phyloP scores from a whole-genome alignment of 2,329 filamentous ascomycete genomes.

The Coccinonectria pachysandricola region DNA sequence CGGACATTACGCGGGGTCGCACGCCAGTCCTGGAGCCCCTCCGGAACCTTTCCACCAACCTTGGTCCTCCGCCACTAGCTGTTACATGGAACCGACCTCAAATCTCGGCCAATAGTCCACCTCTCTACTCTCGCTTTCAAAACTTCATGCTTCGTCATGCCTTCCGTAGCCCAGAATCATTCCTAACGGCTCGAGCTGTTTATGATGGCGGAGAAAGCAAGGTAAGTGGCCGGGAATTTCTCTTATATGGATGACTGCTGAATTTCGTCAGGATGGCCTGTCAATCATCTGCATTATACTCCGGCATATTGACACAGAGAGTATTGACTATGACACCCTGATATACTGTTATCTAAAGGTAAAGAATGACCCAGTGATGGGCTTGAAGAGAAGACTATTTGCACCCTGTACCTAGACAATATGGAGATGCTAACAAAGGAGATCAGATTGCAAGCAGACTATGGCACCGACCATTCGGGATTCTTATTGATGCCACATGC shows the following conservation, averaged over 20 bases:
- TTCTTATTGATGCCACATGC: conserved; percentile 60
- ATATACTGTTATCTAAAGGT: conserved; percentile 60
- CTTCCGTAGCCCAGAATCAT: conserved; percentile 53
- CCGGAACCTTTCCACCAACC: conserved; percentile 51
- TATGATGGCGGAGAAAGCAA: conserved; percentile 65
- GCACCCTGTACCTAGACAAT: too few species aligned
- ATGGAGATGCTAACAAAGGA: too few species aligned
- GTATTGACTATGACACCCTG: conserved; percentile 54
- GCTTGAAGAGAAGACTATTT: too few species aligned
- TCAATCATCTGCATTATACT: conserved; percentile 61
- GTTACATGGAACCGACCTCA: conserved; percentile 60
- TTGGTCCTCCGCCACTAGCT: conserved; percentile 57
- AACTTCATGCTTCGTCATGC: conserved; percentile 65
- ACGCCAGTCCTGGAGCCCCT: conserved; percentile 51
- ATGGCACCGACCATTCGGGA: conserved; percentile 59
- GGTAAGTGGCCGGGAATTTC: conserved; percentile 22
- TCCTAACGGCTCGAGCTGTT: conserved; percentile 52
- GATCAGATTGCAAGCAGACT: conserved; percentile 59
- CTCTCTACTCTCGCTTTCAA: conserved; percentile 57
- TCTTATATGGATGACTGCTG: conserved; percentile 2
- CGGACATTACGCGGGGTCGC: conserved; percentile 39
- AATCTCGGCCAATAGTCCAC: conserved; percentile 52
- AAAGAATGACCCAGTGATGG: too few species aligned
- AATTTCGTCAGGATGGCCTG: conserved; percentile 45
- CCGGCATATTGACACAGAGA: conserved; percentile 55